A percentile compares a stretch with the other conserved stretches of the same genome.
Conservation (phyloP, 192 early-diverging fungal genomes). For the Piromyces sp. region DNA sequence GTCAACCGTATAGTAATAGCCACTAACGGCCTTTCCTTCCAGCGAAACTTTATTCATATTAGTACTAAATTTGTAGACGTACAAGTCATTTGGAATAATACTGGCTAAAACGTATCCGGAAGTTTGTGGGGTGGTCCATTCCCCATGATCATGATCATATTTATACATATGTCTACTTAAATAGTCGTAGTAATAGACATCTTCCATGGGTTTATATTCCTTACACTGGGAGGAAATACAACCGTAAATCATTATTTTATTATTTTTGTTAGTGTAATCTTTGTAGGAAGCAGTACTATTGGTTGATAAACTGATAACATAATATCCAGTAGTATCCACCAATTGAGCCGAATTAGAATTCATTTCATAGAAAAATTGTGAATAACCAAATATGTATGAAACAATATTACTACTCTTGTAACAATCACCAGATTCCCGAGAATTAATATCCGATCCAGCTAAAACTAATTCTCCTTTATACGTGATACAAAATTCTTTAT, state of each 20-base stretch:
- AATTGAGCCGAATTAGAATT: background rate
- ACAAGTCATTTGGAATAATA: background rate
- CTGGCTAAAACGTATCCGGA: background rate
- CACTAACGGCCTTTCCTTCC: background rate
- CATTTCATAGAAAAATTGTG: background rate
- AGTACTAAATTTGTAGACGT: background rate
- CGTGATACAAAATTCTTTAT: background rate
- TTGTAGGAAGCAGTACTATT: background rate
- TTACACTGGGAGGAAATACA: background rate
- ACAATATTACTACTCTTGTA: background rate
- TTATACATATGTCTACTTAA: background rate
- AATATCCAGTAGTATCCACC: background rate
- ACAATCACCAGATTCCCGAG: background rate
- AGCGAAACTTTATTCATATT: background rate
- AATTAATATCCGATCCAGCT: background rate
- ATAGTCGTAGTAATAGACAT: background rate
- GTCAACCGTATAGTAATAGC: background rate
- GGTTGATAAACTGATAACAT: background rate
- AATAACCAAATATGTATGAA: background rate
- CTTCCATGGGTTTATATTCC: background rate
- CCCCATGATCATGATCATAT: background rate
- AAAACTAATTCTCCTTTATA: background rate
- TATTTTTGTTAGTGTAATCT: background rate
- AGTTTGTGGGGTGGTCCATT: background rate
- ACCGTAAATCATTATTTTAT: background rate